Conservation (phyloP, 208 protist species). For the Trypanosoma caninum region DNA sequence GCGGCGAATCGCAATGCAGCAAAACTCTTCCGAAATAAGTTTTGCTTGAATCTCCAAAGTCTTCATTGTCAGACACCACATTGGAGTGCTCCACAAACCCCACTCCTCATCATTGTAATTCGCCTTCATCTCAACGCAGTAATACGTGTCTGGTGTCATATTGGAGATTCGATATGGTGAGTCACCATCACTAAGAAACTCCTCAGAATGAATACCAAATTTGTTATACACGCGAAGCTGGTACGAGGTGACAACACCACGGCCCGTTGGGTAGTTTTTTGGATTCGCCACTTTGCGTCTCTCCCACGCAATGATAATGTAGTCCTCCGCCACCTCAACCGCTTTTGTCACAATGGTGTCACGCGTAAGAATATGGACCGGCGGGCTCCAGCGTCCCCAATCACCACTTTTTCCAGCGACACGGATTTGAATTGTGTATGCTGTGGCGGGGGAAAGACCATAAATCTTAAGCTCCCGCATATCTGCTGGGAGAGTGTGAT, state of each 20-base stretch:
- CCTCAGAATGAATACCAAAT: conserved; percentile 67
- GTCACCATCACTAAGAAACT: conserved; percentile 84
- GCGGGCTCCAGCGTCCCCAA: conserved; percentile 86
- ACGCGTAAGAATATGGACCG: conserved; percentile 83
- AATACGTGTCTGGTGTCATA: conserved; percentile 86
- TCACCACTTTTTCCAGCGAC: conserved; percentile 75
- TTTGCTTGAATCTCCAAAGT: conserved; percentile 79
- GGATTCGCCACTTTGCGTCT: conserved; percentile 75
- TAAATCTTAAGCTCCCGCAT: conserved; percentile 87
- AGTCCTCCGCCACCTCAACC: conserved; percentile 91
- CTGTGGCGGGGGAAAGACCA: conserved; percentile 72
- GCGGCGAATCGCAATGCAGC: conserved; percentile 62
- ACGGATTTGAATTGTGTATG: conserved; percentile 88
- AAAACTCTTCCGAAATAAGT: conserved; percentile 91
- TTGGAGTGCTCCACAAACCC: conserved; percentile 86
- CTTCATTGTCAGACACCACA: conserved; percentile 91
- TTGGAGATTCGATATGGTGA: conserved; percentile 84
- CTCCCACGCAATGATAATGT: conserved; percentile 83
- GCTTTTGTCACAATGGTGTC: conserved; percentile 78
- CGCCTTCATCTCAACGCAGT: conserved; percentile 90
- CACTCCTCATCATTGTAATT: conserved; percentile 94
- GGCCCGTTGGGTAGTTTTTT: conserved; percentile 77
- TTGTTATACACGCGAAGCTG: conserved; percentile 88
- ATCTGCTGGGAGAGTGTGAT: conserved; percentile 75
- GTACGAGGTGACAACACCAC: conserved; percentile 83